Base-by-base conservation (phyloP, 257 asterid species). In the Nicotiana tabacum region DNA sequence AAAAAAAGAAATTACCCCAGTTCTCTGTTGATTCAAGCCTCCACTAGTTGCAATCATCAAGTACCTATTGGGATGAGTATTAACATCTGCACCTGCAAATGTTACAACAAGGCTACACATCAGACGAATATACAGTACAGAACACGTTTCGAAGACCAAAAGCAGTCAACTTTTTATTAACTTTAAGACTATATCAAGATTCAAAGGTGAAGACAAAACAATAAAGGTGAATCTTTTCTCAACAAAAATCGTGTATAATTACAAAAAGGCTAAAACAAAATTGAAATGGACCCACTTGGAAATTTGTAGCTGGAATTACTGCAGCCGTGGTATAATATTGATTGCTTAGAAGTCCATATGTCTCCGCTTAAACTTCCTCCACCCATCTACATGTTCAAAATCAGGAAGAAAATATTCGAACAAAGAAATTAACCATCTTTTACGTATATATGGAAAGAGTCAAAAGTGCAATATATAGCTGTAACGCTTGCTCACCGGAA, bases 21-120 rank as follows among this genome's bases (percentile, higher is more conserved):
- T 92, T 90, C 98, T 91, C 82, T 94, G 98, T 78, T 94, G 98
- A 87, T 94, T 94, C 77, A 94, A 82, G 56, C 98, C 98, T 81
- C 98, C 98, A 66, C 98, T 94, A 1, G 97, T 91, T 77, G 93
- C 93, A 78, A 94, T 92, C 84, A 92, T 55, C 86, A 94, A 87
- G 83, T 92, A 92, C 53, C 96, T 85, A 35, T 86, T 69, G 21
- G 88, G 90, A 30, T 76, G 83, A 2, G 90, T 88, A 3, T 84
- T 88, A 83, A 33, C 81, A 66, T 72, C 87, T 17, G 92, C 84
- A 56, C 79, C 94, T 93, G 90, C 86, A 89, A 79, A 76, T 15
- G 2, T 48, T 27, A 70, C 30, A 82, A 62, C 11, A 85, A 64
- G 35, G 66, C 5, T 64, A 77, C 76, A 51, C 30, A 79, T 79